Percentiles rank a stretch among this genome's conserved stretches.
phyloP scores from a whole-genome alignment of 176 grass and related monocot species.

The Puccinellia tenuiflora region DNA sequence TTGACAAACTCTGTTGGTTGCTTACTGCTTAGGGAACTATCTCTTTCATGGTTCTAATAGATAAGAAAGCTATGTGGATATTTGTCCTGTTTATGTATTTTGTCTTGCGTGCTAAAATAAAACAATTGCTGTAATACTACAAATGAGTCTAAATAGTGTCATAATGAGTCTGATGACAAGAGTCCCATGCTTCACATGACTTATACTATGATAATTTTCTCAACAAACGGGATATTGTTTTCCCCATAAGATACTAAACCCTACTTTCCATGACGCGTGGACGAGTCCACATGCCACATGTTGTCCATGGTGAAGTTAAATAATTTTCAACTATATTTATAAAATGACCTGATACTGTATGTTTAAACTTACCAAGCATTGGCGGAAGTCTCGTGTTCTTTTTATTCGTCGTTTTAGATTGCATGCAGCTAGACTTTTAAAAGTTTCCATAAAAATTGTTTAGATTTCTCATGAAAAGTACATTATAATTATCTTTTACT shows the following conservation, averaged over 20 bases:
- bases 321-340: not conserved
- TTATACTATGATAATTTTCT: not conserved
- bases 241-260: not conserved
- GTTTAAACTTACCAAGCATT: not conserved
- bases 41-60: not conserved
- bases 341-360: not conserved
- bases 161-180: not conserved
- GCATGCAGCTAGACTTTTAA: not conserved
- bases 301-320: not conserved
- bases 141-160: not conserved
- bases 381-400: not conserved
- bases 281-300: not conserved
- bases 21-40: constrained; percentile 2
- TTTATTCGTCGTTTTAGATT: not conserved
- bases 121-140: not conserved
- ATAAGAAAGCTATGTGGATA: not conserved
- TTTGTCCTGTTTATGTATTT: not conserved
- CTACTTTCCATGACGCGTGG: not conserved
- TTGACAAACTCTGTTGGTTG: not conserved
- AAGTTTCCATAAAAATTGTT: not conserved
- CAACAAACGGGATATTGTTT: not conserved
- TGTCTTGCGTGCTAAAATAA: not conserved
- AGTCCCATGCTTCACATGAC: not conserved
- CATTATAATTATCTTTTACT: not conserved
- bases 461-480: not conserved